Evolutionary conservation across 306 rosid species (phyloP).

Genomic region (Biancaea sappan): DNA sequence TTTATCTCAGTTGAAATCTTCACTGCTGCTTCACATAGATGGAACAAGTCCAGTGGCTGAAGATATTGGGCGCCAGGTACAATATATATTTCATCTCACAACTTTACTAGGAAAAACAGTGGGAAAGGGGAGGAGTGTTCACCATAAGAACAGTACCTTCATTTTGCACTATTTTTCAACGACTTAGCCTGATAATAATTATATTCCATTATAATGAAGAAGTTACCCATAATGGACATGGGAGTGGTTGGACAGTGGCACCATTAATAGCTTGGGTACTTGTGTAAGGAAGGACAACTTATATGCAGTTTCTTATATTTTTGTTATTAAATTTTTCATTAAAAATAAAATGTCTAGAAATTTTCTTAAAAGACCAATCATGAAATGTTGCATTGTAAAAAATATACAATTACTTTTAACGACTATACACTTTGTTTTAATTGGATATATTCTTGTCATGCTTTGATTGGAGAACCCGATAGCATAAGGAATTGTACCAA

Average conservation of each 20-base stretch:
- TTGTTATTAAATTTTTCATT: too few relatives aligned
- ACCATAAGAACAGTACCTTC: background rate
- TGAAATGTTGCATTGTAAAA: too few relatives aligned
- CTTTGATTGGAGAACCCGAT: too few relatives aligned
- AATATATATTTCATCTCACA: background rate
- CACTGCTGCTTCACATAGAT: conserved; percentile 83
- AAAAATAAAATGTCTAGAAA: too few relatives aligned
- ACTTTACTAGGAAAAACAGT: background rate
- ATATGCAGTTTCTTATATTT: too few relatives aligned
- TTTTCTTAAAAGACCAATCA: too few relatives aligned
- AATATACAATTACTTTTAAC: too few relatives aligned
- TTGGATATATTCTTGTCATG: too few relatives aligned
- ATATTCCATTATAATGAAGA: background rate
- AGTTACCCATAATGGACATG: background rate
- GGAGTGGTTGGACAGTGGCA: background rate
- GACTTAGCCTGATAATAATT: conserved; percentile 12
- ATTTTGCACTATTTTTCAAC: background rate
- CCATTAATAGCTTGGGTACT: background rate
- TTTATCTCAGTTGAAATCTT: conserved; percentile 74
- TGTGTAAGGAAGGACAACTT: too few relatives aligned
- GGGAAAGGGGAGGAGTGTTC: background rate
- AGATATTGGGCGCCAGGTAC: conserved; percentile 97
- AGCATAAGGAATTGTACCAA: too few relatives aligned
- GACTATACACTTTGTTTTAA: too few relatives aligned
- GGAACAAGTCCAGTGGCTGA: conserved; percentile 89